These are phyloP conservation scores for Citrullus colocynthis DNA, from an alignment of 306 rosid genomes.

Conservation along the genomic window DNA sequence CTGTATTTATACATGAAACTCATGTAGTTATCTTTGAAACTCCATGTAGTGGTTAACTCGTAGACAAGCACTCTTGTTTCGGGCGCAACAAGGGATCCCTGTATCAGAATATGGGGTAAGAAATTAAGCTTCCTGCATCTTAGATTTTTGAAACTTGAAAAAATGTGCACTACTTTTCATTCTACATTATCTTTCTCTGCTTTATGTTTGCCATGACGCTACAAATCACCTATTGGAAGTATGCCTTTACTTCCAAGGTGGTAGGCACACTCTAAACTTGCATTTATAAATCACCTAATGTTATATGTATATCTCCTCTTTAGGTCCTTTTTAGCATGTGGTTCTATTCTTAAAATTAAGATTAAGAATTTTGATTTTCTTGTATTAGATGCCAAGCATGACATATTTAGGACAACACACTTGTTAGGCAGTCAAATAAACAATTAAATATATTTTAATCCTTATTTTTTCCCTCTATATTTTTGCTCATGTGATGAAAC, in stretches of 20 bases:
- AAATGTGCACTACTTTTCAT: background rate
- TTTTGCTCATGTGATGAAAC: background rate
- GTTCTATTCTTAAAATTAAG: background rate
- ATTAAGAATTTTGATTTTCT: background rate
- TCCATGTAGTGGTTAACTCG: constrained; percentile 74
- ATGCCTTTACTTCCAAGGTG: no score
- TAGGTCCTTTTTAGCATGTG: background rate
- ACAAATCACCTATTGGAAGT: background rate
- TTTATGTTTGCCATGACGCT: background rate
- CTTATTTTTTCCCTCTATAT: background rate
- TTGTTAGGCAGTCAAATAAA: background rate
- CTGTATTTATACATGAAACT: background rate
- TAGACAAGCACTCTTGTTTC: constrained; percentile 85
- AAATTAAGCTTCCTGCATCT: background rate
- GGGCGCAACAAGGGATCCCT: constrained; percentile 96
- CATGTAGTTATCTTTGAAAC: background rate
- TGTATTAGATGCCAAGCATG: background rate
- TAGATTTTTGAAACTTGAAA: background rate
- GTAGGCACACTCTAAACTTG: no score
- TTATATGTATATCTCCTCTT: background rate
- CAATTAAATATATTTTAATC: background rate
- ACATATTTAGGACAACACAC: background rate
- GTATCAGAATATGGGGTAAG: constrained; percentile 89
- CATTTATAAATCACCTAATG: background rate
- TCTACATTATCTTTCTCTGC: background rate